Evolutionary conservation across 495 filamentous ascomycete genomes (phyloP).

Genomic region (Penicillium simplicissimum): DNA sequence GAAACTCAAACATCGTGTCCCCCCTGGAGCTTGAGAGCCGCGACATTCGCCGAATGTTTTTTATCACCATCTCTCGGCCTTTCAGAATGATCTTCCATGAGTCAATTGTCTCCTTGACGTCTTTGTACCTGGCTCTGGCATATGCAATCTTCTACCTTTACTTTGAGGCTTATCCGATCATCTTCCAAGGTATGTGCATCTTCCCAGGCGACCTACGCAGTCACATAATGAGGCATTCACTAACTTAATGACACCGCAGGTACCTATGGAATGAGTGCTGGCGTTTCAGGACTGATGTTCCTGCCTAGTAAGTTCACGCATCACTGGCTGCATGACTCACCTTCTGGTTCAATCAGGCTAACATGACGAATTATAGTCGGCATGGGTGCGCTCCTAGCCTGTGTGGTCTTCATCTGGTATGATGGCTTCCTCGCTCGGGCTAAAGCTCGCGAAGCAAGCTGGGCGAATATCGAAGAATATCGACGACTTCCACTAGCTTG

Average conservation of each 20-base stretch:
- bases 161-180: slow-evolving; percentile 68
- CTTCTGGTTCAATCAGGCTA: background rate
- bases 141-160: slow-evolving; percentile 79
- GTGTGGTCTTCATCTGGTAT: slow-evolving; percentile 42
- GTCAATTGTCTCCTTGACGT: slow-evolving; percentile 64
- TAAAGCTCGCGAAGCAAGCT: slow-evolving; percentile 36
- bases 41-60: slow-evolving; percentile 41
- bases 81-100: slow-evolving; percentile 51
- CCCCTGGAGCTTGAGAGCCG: slow-evolving; percentile 50
- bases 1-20: slow-evolving; percentile 49
- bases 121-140: slow-evolving; percentile 65
- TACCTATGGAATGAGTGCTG: slow-evolving; percentile 40
- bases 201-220: background rate
- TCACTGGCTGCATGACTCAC: too few relatives aligned
- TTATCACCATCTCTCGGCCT: slow-evolving; percentile 49
- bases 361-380: slow-evolving; percentile 25
- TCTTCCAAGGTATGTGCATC: slow-evolving; percentile 51
- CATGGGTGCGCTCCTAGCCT: slow-evolving; percentile 33
- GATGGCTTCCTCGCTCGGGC: slow-evolving; percentile 38
- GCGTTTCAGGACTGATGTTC: slow-evolving; percentile 36
- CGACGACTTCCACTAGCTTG: slow-evolving; percentile 45
- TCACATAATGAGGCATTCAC: background rate
- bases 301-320: slow-evolving; percentile 33
- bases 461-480: slow-evolving; percentile 43
- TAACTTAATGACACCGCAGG: slow-evolving; percentile 13